Conservation (phyloP, 75 land plant species). For the Larix kaempferi region DNA sequence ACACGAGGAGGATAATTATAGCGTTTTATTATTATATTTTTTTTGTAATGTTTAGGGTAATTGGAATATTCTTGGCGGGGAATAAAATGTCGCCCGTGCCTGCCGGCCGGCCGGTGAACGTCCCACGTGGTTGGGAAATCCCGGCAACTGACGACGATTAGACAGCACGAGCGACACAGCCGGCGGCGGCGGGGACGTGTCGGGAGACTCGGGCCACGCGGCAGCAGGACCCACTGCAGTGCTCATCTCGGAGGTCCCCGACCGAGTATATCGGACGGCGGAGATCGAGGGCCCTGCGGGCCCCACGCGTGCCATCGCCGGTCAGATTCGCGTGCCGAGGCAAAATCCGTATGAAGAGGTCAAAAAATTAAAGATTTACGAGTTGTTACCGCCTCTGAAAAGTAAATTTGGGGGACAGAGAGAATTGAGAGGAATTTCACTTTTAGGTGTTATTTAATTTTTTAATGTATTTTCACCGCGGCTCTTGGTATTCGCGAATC, state of each 20-base stretch:
- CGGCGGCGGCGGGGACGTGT: constrained; percentile 1
- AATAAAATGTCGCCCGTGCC: background rate
- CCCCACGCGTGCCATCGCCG: background rate
- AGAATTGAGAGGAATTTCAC: background rate
- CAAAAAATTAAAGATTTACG: background rate
- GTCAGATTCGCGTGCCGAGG: no score
- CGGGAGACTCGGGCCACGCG: background rate
- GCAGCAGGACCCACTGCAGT: background rate
- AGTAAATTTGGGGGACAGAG: background rate
- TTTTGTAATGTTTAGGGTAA: no score
- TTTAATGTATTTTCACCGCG: background rate
- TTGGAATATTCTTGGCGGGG: background rate
- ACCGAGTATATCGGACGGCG: background rate
- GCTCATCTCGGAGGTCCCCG: background rate
- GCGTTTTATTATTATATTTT: no score
- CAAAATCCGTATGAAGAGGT: background rate
- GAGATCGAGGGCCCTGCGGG: background rate
- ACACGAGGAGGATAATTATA: no score
- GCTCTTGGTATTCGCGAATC: background rate
- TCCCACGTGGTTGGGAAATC: background rate
- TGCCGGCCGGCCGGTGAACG: background rate
- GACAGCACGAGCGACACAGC: background rate
- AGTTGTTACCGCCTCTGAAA: background rate
- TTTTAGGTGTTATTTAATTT: background rate
- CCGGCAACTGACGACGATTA: background rate